A percentile compares a stretch with the other conserved stretches of the same genome.
Conservation (phyloP, 345 rosid species). For the Linum tenue region DNA sequence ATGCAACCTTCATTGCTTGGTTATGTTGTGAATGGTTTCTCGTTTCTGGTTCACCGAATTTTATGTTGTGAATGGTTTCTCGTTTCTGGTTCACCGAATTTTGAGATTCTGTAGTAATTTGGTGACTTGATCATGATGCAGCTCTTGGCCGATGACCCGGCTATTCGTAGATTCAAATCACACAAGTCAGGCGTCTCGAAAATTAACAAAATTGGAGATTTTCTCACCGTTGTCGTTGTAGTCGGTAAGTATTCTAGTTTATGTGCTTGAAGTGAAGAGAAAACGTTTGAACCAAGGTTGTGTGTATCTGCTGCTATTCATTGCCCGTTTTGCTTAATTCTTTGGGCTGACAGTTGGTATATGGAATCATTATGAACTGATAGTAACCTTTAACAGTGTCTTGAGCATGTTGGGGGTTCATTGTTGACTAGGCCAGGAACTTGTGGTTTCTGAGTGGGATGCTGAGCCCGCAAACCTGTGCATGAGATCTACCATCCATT, state of each 20-base stretch:
- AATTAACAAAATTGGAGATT: slow-evolving; percentile 65
- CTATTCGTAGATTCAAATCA: slow-evolving; percentile 68
- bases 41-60: neutral
- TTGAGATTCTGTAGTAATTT: neutral
- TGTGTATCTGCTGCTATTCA: neutral
- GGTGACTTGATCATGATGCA: slow-evolving; percentile 21
- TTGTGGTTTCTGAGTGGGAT: neutral
- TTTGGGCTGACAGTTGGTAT: no score
- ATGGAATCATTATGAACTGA: no score
- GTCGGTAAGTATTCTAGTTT: slow-evolving; percentile 42
- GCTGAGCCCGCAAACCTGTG: neutral
- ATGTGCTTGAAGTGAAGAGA: slow-evolving; percentile 1
- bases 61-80: no score
- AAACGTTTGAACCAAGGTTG: neutral
- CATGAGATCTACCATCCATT: neutral
- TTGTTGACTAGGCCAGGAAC: neutral
- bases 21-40: neutral
- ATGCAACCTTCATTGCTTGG: neutral
- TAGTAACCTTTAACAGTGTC: no score
- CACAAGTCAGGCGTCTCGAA: slow-evolving; percentile 46
- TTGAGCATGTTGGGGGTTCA: no score
- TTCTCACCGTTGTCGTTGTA: slow-evolving; percentile 68
- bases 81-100: no score
- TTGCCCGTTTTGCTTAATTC: neutral
- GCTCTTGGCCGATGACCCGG: slow-evolving; percentile 79